Evolutionary conservation across 139 green algal species (phyloP).

Genomic region (Dunaliella sp.): DNA sequence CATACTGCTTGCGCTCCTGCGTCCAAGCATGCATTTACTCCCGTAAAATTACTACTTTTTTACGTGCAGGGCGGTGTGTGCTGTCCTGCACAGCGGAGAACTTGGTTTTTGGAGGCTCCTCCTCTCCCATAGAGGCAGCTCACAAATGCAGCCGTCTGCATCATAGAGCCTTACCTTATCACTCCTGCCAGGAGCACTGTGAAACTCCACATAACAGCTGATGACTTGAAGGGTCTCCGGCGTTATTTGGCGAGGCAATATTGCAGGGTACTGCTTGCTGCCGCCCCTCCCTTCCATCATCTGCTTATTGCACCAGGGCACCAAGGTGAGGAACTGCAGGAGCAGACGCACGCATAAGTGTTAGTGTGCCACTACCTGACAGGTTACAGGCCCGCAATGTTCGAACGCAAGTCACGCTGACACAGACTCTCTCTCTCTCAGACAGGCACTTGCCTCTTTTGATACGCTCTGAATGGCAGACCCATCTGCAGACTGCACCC

Average conservation of each 20-base stretch:
- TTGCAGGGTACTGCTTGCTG: not conserved
- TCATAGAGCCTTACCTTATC: not conserved
- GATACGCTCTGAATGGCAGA: not conserved
- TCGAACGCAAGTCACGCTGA: no score
- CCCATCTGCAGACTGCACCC: not conserved
- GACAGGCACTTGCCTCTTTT: not conserved
- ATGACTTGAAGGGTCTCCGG: not conserved
- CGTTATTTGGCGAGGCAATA: not conserved
- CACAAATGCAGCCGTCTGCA: no score
- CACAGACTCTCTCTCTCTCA: no score
- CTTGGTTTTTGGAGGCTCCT: no score
- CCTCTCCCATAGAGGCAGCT: no score
- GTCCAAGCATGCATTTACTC: not conserved
- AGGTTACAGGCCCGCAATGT: no score
- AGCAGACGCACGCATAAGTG: no score
- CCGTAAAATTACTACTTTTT: no score
- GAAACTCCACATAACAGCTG: constrained; percentile 9
- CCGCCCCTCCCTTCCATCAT: not conserved
- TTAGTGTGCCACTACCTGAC: no score
- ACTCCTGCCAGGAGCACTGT: not conserved
- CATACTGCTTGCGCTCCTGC: constrained; percentile 72
- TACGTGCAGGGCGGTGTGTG: no score
- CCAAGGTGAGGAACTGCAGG: constrained; percentile 9
- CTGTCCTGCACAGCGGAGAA: no score
- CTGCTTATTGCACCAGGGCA: constrained; percentile 8